A percentile compares a stretch with the other conserved stretches of the same genome.
These are phyloP conservation scores for Polytrichum formosum DNA, from an alignment of 225 moss, liverwort and hornwort species.

Conservation along the genomic window DNA sequence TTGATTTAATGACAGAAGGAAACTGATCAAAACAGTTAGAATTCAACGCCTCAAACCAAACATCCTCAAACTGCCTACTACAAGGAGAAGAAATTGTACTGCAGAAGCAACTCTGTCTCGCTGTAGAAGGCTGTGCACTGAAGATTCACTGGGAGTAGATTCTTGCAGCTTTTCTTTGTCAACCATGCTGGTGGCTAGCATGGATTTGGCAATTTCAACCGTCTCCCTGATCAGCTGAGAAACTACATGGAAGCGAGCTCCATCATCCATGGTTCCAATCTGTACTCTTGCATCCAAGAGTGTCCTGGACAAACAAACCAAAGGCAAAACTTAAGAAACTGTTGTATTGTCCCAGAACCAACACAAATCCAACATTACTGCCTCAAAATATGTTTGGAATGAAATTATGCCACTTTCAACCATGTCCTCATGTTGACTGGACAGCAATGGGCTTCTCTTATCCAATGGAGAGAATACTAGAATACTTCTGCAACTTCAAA, in stretches of 20 bases:
- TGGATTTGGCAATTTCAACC: slow-evolving; percentile 60
- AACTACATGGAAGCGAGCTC: slow-evolving; percentile 67
- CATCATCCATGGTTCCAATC: slow-evolving; percentile 67
- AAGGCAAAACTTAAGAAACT: background rate
- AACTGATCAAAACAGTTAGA: too few relatives aligned
- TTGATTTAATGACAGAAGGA: too few relatives aligned
- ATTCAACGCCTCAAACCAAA: too few relatives aligned
- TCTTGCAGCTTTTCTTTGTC: slow-evolving; percentile 52
- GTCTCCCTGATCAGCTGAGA: slow-evolving; percentile 65
- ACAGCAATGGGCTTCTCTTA: too few relatives aligned
- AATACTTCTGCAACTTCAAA: too few relatives aligned
- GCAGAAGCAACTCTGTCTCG: slow-evolving; percentile 70
- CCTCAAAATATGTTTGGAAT: too few relatives aligned
- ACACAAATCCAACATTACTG: too few relatives aligned
- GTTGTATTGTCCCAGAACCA: too few relatives aligned
- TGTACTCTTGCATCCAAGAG: slow-evolving; percentile 68
- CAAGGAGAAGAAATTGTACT: slow-evolving; percentile 24
- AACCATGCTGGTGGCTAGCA: slow-evolving; percentile 61
- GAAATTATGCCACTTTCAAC: too few relatives aligned
- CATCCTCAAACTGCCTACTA: background rate
- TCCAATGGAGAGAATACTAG: too few relatives aligned
- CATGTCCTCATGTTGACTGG: too few relatives aligned
- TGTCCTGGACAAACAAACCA: slow-evolving; percentile 39
- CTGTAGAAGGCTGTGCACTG: slow-evolving; percentile 69
- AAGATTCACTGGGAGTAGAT: slow-evolving; percentile 42